Evolutionary conservation across 192 early-diverging fungal species (phyloP).

Genomic region (Backusella circina): DNA sequence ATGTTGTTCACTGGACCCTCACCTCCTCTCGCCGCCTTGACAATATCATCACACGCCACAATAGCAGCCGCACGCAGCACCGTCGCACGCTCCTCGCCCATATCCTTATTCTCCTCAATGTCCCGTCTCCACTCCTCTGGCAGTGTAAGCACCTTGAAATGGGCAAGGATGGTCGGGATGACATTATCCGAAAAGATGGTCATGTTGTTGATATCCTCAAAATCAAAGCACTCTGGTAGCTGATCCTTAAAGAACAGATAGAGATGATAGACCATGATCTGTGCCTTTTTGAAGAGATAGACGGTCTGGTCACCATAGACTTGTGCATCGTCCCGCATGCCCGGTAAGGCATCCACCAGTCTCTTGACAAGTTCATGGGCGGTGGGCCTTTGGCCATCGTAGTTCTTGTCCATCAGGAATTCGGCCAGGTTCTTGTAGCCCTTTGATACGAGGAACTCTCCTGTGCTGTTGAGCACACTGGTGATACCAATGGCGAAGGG

Average conservation of each 20-base stretch:
- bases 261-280: constrained; percentile 65
- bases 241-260: constrained; percentile 54
- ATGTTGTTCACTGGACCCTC: constrained; percentile 35
- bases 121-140: constrained; percentile 46
- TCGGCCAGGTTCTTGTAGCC: constrained; percentile 63
- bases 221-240: constrained; percentile 55
- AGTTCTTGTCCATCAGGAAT: constrained; percentile 65
- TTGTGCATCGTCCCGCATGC: constrained; percentile 58
- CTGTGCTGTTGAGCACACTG: constrained; percentile 67
- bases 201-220: constrained; percentile 58
- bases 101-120: constrained; percentile 40
- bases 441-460: constrained; percentile 52
- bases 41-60: constrained; percentile 58
- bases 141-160: constrained; percentile 49
- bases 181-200: constrained; percentile 79
- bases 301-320: constrained; percentile 50
- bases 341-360: constrained; percentile 63
- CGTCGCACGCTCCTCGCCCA: constrained; percentile 47
- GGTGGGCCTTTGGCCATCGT: constrained; percentile 35
- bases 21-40: constrained; percentile 31
- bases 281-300: constrained; percentile 78
- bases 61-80: constrained; percentile 71
- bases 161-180: constrained; percentile 61
- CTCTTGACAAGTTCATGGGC: constrained; percentile 55
- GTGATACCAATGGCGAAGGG: constrained; percentile 64